phyloP scores from a whole-genome alignment of 2,329 filamentous ascomycete genomes.

The Sporothrix brasiliensis region DNA sequence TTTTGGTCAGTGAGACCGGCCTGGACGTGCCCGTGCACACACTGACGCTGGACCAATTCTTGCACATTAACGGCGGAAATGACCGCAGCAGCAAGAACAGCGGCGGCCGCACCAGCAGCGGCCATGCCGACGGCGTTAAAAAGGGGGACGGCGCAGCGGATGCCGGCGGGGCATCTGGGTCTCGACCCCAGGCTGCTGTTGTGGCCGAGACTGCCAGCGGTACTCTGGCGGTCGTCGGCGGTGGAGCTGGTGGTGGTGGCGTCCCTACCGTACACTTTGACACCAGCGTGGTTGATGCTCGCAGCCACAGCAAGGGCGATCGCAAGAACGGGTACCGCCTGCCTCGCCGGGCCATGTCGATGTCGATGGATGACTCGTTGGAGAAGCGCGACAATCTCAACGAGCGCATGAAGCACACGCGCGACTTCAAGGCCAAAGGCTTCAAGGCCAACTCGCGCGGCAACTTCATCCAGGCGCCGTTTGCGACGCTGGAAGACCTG shows the following conservation, averaged over 20 bases:
- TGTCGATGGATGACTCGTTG: conserved; percentile 49
- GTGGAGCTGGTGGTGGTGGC: not conserved
- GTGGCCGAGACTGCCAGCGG: not conserved
- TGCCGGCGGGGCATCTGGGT: not conserved
- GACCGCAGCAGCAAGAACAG: conserved; percentile 44
- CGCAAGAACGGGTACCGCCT: conserved; percentile 26
- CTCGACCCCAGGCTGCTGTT: not conserved
- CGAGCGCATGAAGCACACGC: conserved; percentile 95
- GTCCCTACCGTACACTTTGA: conserved; percentile 16
- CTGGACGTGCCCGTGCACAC: conserved; percentile 97
- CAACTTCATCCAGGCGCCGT: conserved; percentile 92
- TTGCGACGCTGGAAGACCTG: conserved; percentile 91
- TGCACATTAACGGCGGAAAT: conserved; percentile 72
- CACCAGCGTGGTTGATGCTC: conserved; percentile 37
- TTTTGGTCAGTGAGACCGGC: conserved; percentile 94
- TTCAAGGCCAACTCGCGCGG: conserved; percentile 95
- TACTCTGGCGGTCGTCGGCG: conserved; percentile 22
- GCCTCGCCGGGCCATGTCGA: conserved; percentile 58
- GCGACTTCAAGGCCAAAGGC: conserved; percentile 90
- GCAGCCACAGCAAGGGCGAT: not conserved
- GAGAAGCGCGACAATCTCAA: conserved; percentile 48
- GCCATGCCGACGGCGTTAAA: not conserved
- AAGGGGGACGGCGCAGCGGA: not conserved
- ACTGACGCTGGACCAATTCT: conserved; percentile 90
- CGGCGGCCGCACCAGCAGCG: conserved; percentile 34